Evolutionary conservation across 208 protist genomes (phyloP), one percentile per base, ranked within the genome.

Genomic region (Leishmania turanica): DNA sequence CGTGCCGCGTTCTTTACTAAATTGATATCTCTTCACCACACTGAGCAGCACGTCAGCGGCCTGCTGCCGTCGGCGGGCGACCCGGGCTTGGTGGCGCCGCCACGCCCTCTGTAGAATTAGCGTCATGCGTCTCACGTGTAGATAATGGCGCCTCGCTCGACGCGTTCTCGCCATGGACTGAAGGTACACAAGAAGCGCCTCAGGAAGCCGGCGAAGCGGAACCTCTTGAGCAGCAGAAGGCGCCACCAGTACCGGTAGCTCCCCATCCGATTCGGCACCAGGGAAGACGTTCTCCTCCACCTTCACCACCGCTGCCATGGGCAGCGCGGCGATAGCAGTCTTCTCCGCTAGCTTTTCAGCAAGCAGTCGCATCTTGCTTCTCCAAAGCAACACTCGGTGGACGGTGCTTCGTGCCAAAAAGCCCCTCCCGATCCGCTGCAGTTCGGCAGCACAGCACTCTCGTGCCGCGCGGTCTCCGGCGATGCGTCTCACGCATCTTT

Each of bases 391-490:
- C 17, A 54, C 47, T 13, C n/a, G 19, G 27, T 64, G 62, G 1
- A 66, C 56, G 3, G 15, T 21, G 0, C 72, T 40, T 31, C 54
- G 74, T 37, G 24, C 60, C 37, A 75, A 0, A 42, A 75, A 71
- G 15, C 86, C 86, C 2, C 77, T 42, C 8, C 83, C 86, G n/a
- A 89, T 45, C 62, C 83, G 79, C 77, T 89, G 80, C 64, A 86
- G 4, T 17, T 73, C 51, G 27, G 24, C 51, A 3, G 68, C 80
- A 21, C 74, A 72, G n/a, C 73, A 62, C 54, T 78, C 62, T 66
- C 77, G 31, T 3, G 37, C 47, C 37, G 72, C 81, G 17, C 68
- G 74, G n/a, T 42, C 34, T 31, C 56, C 74, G 19, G 31, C 64
- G 40, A 87, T 68, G 1, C 54, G 51, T 0, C 24, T 56, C 3